These are phyloP conservation scores for Apiospora sp. DNA, from an alignment of 2,329 filamentous ascomycete genomes.

Conservation along the genomic window DNA sequence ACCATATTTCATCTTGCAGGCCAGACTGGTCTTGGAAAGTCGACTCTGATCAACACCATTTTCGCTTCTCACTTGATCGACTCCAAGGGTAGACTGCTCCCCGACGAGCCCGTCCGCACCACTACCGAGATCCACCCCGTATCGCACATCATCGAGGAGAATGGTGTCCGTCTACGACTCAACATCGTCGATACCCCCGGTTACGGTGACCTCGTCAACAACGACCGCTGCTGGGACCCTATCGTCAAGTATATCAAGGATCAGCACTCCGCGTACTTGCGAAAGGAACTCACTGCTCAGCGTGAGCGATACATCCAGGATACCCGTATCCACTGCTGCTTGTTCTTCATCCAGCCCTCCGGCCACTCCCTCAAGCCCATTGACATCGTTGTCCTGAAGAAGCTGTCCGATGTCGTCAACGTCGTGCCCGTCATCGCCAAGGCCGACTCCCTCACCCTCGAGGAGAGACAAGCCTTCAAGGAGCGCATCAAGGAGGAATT, in stretches of 20 bases:
- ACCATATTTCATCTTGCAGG: constrained; percentile 63
- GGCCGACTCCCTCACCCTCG: constrained; percentile 92
- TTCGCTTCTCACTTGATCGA: constrained; percentile 99
- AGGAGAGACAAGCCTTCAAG: constrained; percentile 97
- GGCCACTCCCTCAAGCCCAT: constrained; percentile 99
- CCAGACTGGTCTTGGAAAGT: constrained; percentile 98
- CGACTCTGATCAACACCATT: constrained; percentile 99
- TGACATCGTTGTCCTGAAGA: constrained; percentile 99
- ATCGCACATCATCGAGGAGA: constrained; percentile 99
- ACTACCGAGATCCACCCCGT: constrained; percentile 98
- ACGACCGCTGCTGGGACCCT: constrained; percentile 99
- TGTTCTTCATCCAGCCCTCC: constrained; percentile 99
- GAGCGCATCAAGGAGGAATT: constrained; percentile 99
- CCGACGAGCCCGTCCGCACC: constrained; percentile 90
- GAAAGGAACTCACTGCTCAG: constrained; percentile 99
- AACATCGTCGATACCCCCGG: constrained; percentile 99
- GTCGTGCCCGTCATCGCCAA: constrained; percentile 99
- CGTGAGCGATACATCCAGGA: constrained; percentile 99
- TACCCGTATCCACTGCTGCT: constrained; percentile 98
- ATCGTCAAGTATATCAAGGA: constrained; percentile 99
- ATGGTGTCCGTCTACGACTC: constrained; percentile 93
- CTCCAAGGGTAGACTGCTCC: constrained; percentile 92
- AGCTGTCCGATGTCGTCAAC: constrained; percentile 98
- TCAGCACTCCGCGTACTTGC: constrained; percentile 98
- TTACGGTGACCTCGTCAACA: constrained; percentile 99